Conservation (phyloP, 768 basidiomycete genomes). For the Pleurotus eryngii region DNA sequence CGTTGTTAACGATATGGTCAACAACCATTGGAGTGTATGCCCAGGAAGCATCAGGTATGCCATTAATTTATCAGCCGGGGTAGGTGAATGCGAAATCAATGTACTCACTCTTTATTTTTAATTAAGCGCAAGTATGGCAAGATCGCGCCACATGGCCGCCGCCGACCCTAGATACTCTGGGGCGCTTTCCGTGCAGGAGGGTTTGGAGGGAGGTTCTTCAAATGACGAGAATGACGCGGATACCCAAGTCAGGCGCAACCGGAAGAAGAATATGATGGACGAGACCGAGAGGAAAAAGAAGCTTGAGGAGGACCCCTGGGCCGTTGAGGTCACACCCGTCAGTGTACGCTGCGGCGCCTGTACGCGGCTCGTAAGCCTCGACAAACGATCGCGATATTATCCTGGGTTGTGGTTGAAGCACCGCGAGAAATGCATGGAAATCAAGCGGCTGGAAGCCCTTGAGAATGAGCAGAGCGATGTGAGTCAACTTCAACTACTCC, state of each 20-base stretch:
- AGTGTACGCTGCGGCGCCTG: conserved; percentile 19
- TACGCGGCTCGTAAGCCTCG: conserved; percentile 14
- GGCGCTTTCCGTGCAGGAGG: not conserved
- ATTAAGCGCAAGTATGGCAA: conserved; percentile 3
- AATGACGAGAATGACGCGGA: conserved; percentile 2
- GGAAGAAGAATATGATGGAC: conserved; percentile 15
- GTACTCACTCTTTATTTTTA: not conserved
- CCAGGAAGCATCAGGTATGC: conserved; percentile 12
- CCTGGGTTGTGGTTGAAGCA: conserved; percentile 21
- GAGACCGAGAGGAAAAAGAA: conserved; percentile 8
- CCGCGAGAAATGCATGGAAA: conserved; percentile 14
- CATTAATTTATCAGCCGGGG: not conserved
- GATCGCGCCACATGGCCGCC: conserved; percentile 5
- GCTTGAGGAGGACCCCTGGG: conserved; percentile 18
- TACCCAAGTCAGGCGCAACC: not conserved
- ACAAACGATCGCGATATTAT: conserved; percentile 18
- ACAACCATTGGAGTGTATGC: conserved; percentile 10
- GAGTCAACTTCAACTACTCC: not conserved
- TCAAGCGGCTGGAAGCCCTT: conserved; percentile 9
- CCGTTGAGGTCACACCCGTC: conserved; percentile 14
- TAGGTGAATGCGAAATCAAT: too few species aligned
- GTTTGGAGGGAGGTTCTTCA: conserved; percentile 2
- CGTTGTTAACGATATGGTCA: conserved; percentile 7
- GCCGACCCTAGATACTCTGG: conserved; percentile 1
- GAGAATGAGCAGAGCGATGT: conserved; percentile 7